Conservation (phyloP, 441 rosid genomes). For the Omphalea diandra region DNA sequence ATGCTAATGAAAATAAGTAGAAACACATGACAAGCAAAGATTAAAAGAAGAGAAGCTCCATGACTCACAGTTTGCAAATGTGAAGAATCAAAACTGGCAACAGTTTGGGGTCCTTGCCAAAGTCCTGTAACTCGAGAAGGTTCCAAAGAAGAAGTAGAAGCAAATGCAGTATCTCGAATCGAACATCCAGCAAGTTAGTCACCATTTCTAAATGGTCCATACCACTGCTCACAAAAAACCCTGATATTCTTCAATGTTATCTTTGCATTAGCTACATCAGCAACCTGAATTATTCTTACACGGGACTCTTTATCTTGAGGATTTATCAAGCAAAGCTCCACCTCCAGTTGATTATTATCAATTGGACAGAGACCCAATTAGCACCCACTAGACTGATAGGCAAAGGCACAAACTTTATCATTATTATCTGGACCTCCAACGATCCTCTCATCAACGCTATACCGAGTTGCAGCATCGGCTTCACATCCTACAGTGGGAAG, state of each 20-base stretch:
- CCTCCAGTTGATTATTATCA: conserved; percentile 39
- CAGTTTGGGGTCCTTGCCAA: conserved; percentile 54
- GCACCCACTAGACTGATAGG: conserved; percentile 62
- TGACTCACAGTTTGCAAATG: conserved; percentile 58
- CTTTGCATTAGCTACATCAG: conserved; percentile 32
- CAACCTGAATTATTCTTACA: conserved; percentile 62
- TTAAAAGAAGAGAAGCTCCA: not conserved
- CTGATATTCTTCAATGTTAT: conserved; percentile 44
- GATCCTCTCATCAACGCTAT: conserved; percentile 50
- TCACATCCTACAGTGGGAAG: conserved; percentile 99
- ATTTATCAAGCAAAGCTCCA: conserved; percentile 79
- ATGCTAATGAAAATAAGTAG: not conserved
- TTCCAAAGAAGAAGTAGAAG: conserved; percentile 54
- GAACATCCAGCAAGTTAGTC: conserved; percentile 88
- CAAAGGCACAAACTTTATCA: conserved; percentile 56
- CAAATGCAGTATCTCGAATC: conserved; percentile 74
- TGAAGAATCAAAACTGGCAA: conserved; percentile 45
- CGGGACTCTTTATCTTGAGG: conserved; percentile 81
- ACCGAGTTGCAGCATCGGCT: conserved; percentile 89
- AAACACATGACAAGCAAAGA: not conserved
- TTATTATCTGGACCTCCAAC: conserved; percentile 36
- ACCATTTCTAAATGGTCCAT: conserved; percentile 85
- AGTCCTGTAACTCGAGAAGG: conserved; percentile 54
- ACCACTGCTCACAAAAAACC: conserved; percentile 79
- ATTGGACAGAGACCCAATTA: conserved; percentile 71